Percentiles rank a stretch among this genome's conserved stretches.
Evolutionary conservation across 441 rosid species (phyloP).

Genomic region (Mallotus repandus): DNA sequence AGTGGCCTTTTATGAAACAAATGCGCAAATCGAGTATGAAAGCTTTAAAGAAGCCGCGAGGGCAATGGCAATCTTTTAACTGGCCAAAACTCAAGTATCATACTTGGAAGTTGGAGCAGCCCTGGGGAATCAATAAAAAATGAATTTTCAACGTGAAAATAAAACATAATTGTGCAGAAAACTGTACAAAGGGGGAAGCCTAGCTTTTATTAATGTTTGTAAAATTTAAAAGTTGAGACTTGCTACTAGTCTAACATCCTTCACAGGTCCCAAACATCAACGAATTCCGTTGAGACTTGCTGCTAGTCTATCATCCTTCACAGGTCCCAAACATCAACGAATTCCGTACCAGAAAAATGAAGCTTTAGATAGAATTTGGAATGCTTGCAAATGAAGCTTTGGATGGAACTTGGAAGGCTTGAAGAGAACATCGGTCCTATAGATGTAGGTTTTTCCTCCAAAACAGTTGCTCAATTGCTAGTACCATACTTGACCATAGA

Average conservation of each 20-base stretch:
- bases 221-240: background rate
- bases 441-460: constrained; percentile 18
- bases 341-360: background rate
- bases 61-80: background rate
- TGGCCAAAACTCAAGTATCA: background rate
- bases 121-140: too few relatives aligned
- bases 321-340: background rate
- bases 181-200: background rate
- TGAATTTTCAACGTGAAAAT: too few relatives aligned
- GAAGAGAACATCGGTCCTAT: constrained; percentile 24
- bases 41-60: too few relatives aligned
- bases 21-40: background rate
- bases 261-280: background rate
- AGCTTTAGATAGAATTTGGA: constrained; percentile 11
- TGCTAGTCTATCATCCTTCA: background rate
- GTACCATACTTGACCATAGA: constrained; percentile 21
- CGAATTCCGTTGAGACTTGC: background rate
- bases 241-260: background rate
- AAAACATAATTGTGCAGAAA: background rate
- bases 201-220: too few relatives aligned
- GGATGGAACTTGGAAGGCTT: constrained; percentile 2
- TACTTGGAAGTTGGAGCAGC: background rate
- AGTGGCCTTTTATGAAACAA: background rate
- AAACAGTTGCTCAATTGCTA: constrained; percentile 25
- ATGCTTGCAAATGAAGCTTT: background rate